Evolutionary conservation across 1,284 basidiomycete species (phyloP).

Genomic region (Anthracocystis walkeri): DNA sequence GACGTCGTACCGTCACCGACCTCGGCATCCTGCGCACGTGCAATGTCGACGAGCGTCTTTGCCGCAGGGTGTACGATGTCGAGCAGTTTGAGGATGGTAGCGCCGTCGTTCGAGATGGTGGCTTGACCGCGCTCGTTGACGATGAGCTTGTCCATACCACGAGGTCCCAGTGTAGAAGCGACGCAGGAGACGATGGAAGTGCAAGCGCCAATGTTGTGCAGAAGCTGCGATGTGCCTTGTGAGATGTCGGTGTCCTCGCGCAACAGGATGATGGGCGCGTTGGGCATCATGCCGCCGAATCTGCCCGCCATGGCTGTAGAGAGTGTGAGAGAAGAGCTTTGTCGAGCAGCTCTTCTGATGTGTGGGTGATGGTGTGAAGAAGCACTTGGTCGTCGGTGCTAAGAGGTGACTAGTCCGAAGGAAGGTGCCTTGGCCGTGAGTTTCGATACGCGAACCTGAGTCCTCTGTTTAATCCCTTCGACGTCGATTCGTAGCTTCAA

Average conservation of each 20-base stretch:
- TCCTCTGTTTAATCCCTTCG: slow-evolving; percentile 1
- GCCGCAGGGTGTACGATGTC: slow-evolving; percentile 98
- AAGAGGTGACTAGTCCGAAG: background rate
- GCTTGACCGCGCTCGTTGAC: slow-evolving; percentile 80
- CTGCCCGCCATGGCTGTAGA: slow-evolving; percentile 40
- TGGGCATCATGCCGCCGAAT: slow-evolving; percentile 61
- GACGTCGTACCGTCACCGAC: slow-evolving; percentile 98
- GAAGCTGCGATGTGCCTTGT: slow-evolving; percentile 90
- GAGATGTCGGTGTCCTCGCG: slow-evolving; percentile 91
- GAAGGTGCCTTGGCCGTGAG: background rate
- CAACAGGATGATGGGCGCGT: slow-evolving; percentile 65
- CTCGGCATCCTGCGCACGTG: slow-evolving; percentile 96
- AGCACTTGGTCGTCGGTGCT: background rate
- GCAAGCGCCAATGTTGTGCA: slow-evolving; percentile 84
- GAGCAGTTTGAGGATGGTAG: slow-evolving; percentile 94
- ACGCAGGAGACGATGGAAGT: slow-evolving; percentile 65
- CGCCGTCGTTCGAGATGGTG: slow-evolving; percentile 97
- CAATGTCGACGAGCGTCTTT: slow-evolving; percentile 95
- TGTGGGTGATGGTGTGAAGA: background rate
- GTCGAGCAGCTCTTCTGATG: slow-evolving; percentile 7
- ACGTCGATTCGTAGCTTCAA: background rate
- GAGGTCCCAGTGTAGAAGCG: slow-evolving; percentile 93
- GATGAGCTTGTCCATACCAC: slow-evolving; percentile 97
- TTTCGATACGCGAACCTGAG: background rate
- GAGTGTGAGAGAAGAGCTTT: background rate